phyloP scores from a whole-genome alignment of 495 filamentous ascomycete genomes.

The Melanomma pulvis-pyrius region DNA sequence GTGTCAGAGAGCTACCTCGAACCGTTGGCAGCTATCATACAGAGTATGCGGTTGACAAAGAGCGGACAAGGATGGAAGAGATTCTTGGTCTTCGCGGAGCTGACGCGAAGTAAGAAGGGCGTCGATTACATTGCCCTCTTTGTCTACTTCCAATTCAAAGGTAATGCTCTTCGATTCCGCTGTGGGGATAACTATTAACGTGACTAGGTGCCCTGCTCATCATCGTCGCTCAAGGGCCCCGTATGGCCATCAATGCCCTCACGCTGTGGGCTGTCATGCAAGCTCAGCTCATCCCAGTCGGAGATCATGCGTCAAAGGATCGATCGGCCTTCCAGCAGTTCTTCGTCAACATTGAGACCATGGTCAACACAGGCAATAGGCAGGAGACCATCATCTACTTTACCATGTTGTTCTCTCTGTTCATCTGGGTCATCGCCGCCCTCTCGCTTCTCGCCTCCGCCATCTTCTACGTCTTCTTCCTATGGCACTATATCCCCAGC shows the following conservation, averaged over 20 bases:
- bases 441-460: constrained; percentile 72
- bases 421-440: constrained; percentile 85
- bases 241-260: constrained; percentile 84
- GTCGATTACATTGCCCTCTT: constrained; percentile 90
- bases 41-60: constrained; percentile 71
- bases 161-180: constrained; percentile 51
- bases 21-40: constrained; percentile 75
- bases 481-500: constrained; percentile 84
- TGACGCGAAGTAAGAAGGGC: constrained; percentile 90
- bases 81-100: constrained; percentile 87
- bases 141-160: constrained; percentile 91
- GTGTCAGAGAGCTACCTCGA: constrained; percentile 93
- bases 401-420: constrained; percentile 87
- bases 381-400: constrained; percentile 78
- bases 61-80: constrained; percentile 74
- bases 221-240: constrained; percentile 85
- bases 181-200: not conserved
- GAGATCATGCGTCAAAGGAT: constrained; percentile 56
- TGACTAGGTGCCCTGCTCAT: constrained; percentile 78
- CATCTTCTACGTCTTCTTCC: constrained; percentile 79
- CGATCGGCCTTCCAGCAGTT: constrained; percentile 45
- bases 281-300: constrained; percentile 66
- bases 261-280: constrained; percentile 80
- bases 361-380: constrained; percentile 62
- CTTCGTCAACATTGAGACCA: constrained; percentile 68